Percentiles rank a stretch among this genome's conserved stretches.
phyloP scores from a whole-genome alignment of 495 filamentous ascomycete genomes.

The Daldinia vernicosa region DNA sequence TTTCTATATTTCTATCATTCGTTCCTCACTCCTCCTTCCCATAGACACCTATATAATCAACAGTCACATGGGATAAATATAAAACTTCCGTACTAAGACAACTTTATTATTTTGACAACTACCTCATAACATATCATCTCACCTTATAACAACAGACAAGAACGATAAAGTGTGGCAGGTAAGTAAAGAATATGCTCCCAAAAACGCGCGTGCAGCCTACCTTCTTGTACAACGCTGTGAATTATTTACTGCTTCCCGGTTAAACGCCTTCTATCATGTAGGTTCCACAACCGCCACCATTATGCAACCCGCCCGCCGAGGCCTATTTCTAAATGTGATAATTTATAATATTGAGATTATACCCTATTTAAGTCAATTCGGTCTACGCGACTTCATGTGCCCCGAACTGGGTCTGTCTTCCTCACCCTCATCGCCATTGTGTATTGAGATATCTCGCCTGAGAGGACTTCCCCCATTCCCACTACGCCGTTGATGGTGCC shows the following conservation, averaged over 20 bases:
- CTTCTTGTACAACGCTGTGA: conserved; percentile 22
- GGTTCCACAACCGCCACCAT: conserved; percentile 16
- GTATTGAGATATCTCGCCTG: conserved; percentile 16
- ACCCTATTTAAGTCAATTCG: conserved; percentile 16
- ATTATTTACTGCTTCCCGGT: conserved; percentile 18
- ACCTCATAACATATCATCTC: neutral
- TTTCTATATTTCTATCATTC: neutral
- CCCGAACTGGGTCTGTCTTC: conserved; percentile 20
- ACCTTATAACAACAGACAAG: neutral
- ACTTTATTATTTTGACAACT: neutral
- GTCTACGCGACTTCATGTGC: conserved; percentile 5
- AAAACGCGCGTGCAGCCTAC: conserved; percentile 10
- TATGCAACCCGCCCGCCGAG: conserved; percentile 25
- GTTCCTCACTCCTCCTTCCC: neutral
- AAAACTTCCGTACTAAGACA: no score
- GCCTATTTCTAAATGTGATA: conserved; percentile 21
- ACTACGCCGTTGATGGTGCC: conserved; percentile 22
- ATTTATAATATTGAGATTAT: neutral
- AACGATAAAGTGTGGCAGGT: conserved; percentile 7
- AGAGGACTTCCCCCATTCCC: conserved; percentile 42
- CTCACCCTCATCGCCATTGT: conserved; percentile 12
- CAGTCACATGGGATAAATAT: no score
- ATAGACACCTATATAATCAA: neutral
- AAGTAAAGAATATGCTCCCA: conserved; percentile 26
- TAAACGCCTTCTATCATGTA: conserved; percentile 33